Evolutionary conservation across 192 early-diverging fungal genomes (phyloP).

Genomic region (Coemansia brasiliensis): DNA sequence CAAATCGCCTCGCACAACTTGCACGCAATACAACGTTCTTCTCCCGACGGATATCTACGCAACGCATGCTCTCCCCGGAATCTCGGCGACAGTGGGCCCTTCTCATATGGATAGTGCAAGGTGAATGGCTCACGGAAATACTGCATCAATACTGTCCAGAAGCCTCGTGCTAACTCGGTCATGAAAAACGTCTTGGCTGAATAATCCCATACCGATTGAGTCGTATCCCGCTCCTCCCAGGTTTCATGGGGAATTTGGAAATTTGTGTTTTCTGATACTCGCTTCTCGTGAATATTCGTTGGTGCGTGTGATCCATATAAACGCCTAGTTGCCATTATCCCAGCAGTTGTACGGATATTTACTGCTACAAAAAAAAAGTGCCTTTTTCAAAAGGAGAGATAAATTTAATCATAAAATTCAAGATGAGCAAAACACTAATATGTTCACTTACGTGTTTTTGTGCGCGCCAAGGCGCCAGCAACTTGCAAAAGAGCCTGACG

Average conservation of each 20-base stretch:
- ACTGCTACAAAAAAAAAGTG: no score
- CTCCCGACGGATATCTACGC: conserved; percentile 91
- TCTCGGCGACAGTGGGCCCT: conserved; percentile 87
- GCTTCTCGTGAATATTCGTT: conserved; percentile 41
- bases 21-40: conserved; percentile 98
- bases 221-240: conserved; percentile 49
- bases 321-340: no score
- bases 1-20: conserved; percentile 98
- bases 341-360: no score
- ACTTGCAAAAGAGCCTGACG: conserved; percentile 36
- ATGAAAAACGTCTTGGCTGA: conserved; percentile 81
- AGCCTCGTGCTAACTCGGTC: conserved; percentile 88
- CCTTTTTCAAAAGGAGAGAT: no score
- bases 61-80: conserved; percentile 98
- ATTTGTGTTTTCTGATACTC: conserved; percentile 23
- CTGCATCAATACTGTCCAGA: conserved; percentile 89
- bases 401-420: no score
- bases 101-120: conserved; percentile 94
- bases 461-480: conserved; percentile 28
- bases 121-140: conserved; percentile 96
- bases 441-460: conserved; percentile 17
- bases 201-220: conserved; percentile 56
- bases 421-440: no score
- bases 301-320: conserved; percentile 40
- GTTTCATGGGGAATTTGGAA: conserved; percentile 48